These are phyloP conservation scores for Syncephalastrum monosporum DNA, from an alignment of 371 early-diverging fungal species.

Conservation along the genomic window DNA sequence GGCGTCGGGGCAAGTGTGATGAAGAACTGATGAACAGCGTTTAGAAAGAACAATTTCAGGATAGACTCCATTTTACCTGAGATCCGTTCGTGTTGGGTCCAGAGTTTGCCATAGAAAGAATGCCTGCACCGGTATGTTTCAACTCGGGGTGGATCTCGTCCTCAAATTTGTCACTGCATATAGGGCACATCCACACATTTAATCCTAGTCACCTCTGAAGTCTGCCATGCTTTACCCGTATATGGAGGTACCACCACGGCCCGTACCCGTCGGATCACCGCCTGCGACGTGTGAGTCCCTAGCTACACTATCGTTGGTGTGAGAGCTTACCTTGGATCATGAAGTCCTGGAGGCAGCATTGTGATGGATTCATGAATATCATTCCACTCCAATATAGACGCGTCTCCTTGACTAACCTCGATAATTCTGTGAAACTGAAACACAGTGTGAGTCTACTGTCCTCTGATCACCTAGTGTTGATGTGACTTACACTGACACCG, in stretches of 20 bases:
- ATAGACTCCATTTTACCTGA: conserved; percentile 43
- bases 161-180: conserved; percentile 60
- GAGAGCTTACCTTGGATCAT: conserved; percentile 73
- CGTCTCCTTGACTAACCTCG: conserved; percentile 37
- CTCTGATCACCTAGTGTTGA: neutral
- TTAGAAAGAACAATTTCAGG: neutral
- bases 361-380: neutral
- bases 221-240: conserved; percentile 55
- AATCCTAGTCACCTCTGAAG: neutral
- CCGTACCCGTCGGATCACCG: conserved; percentile 64
- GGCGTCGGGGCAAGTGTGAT: conserved; percentile 67
- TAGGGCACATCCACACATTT: neutral
- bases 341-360: conserved; percentile 51
- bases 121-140: conserved; percentile 80
- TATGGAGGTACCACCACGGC: conserved; percentile 66
- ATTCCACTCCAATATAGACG: neutral
- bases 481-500: conserved; percentile 58
- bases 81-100: conserved; percentile 87
- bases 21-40: conserved; percentile 44
- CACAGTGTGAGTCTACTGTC: neutral
- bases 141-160: conserved; percentile 75
- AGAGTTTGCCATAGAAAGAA: conserved; percentile 84
- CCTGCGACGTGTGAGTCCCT: conserved; percentile 10
- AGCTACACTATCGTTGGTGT: no score
- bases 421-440: conserved; percentile 79